A percentile compares a stretch with the other conserved stretches of the same genome.
These are phyloP conservation scores for Arxiozyma bovina DNA, from an alignment of 1,139 yeast genomes.

Conservation along the genomic window DNA sequence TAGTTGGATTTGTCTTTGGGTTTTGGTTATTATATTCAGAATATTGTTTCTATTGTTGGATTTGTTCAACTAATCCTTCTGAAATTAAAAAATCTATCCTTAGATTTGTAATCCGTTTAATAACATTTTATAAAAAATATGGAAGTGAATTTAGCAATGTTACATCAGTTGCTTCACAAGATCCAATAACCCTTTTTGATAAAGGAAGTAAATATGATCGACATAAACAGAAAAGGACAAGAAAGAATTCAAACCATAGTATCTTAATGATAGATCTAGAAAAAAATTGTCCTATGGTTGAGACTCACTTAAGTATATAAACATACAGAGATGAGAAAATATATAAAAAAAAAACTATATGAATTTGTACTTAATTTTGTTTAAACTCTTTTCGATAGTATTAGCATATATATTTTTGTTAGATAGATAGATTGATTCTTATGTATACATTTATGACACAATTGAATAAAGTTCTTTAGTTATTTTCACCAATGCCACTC, in stretches of 20 bases:
- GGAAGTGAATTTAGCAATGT: background rate
- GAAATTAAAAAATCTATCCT: background rate
- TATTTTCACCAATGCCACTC: too few relatives aligned
- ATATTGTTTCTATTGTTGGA: slow-evolving; percentile 48
- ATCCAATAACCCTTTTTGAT: slow-evolving; percentile 3
- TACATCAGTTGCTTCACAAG: background rate
- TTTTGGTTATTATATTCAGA: slow-evolving; percentile 46
- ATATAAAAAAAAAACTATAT: too few relatives aligned
- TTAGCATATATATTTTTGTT: too few relatives aligned
- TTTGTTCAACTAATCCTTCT: slow-evolving; percentile 14
- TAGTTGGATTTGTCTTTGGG: slow-evolving; percentile 58
- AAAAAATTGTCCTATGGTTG: background rate
- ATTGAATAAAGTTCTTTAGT: too few relatives aligned
- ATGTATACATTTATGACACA: too few relatives aligned
- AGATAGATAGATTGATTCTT: too few relatives aligned
- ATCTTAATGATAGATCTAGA: slow-evolving; percentile 4
- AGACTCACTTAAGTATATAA: too few relatives aligned
- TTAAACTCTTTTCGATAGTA: too few relatives aligned
- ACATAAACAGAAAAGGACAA: slow-evolving; percentile 6
- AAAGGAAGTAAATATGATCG: background rate
- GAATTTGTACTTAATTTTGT: too few relatives aligned
- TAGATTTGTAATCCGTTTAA: background rate
- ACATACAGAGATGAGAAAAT: too few relatives aligned
- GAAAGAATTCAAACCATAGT: slow-evolving; percentile 6
- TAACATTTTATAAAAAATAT: background rate